A percentile compares a stretch with the other conserved stretches of the same genome.
phyloP scores from a whole-genome alignment of 2,329 filamentous ascomycete species.

The Stagonosporopsis cucurbitacearum region DNA sequence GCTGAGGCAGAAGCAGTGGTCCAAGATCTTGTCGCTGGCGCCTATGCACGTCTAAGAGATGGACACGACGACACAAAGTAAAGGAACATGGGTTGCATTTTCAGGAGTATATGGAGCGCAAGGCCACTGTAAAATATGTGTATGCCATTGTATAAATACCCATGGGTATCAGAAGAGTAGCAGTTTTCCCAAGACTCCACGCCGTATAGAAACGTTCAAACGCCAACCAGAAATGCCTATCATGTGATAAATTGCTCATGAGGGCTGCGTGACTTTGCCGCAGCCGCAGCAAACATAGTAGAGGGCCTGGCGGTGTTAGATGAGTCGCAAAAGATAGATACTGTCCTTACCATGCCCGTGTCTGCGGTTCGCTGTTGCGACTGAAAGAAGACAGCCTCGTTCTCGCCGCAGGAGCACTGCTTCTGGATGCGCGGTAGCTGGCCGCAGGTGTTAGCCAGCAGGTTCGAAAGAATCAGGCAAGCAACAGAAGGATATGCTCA shows the following conservation, averaged over 20 bases:
- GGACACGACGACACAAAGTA: background rate
- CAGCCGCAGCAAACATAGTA: slow-evolving; percentile 86
- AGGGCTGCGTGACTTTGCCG: slow-evolving; percentile 75
- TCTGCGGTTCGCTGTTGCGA: slow-evolving; percentile 96
- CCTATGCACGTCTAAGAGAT: slow-evolving; percentile 72
- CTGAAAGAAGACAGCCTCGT: slow-evolving; percentile 97
- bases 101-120: slow-evolving; percentile 29
- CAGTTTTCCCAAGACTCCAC: slow-evolving; percentile 35
- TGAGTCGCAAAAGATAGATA: background rate
- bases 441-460: slow-evolving; percentile 49
- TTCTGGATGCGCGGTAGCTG: slow-evolving; percentile 91
- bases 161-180: slow-evolving; percentile 45
- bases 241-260: slow-evolving; percentile 12
- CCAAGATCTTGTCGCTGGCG: slow-evolving; percentile 95
- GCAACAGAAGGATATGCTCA: slow-evolving; percentile 42
- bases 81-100: slow-evolving; percentile 22
- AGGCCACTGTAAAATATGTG: slow-evolving; percentile 35
- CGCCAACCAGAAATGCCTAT: slow-evolving; percentile 43
- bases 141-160: slow-evolving; percentile 41
- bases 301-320: slow-evolving; percentile 51
- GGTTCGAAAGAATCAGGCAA: slow-evolving; percentile 47
- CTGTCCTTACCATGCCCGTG: slow-evolving; percentile 86
- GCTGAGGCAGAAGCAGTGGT: slow-evolving; percentile 92
- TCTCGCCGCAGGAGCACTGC: slow-evolving; percentile 84
- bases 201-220: slow-evolving; percentile 35